These are phyloP conservation scores for Chalciporus piperatus DNA, from an alignment of 768 basidiomycete genomes.

Conservation along the genomic window DNA sequence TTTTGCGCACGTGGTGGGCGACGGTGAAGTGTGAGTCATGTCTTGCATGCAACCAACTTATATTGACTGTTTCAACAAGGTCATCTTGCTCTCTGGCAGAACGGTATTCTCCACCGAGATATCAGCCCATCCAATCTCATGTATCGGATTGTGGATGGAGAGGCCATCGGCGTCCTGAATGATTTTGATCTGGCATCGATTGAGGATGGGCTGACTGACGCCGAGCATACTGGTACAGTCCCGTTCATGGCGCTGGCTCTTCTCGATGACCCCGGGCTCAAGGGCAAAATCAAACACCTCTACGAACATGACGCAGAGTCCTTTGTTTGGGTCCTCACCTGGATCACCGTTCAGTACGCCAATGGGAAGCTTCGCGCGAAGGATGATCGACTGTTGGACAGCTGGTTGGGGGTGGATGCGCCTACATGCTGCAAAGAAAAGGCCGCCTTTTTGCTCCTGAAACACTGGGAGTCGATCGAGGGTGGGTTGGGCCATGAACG, in stretches of 20 bases:
- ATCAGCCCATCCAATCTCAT: conserved; percentile 15
- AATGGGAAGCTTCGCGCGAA: no score
- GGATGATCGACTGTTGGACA: no score
- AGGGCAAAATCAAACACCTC: background rate
- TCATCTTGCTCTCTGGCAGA: conserved; percentile 8
- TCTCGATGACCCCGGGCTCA: background rate
- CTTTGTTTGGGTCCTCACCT: conserved; percentile 1
- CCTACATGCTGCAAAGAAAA: no score
- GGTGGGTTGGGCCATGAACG: no score
- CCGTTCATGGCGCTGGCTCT: conserved; percentile 17
- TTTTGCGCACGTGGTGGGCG: no score
- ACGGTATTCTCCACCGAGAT: conserved; percentile 9
- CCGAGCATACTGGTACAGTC: conserved; percentile 12
- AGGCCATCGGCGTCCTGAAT: conserved; percentile 9
- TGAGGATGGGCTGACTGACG: background rate
- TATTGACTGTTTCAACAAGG: background rate
- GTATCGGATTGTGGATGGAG: background rate
- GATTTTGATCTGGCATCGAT: conserved; percentile 11
- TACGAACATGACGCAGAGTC: conserved; percentile 1
- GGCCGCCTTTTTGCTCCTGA: no score
- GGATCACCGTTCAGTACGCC: no score
- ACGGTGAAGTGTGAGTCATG: no score
- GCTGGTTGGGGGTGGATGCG: no score
- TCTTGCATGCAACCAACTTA: no score
- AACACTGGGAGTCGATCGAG: no score